Evolutionary conservation across 257 asterid species (phyloP), one percentile per base, ranked within the genome.

Genomic region (Solanum pinnatisectum): DNA sequence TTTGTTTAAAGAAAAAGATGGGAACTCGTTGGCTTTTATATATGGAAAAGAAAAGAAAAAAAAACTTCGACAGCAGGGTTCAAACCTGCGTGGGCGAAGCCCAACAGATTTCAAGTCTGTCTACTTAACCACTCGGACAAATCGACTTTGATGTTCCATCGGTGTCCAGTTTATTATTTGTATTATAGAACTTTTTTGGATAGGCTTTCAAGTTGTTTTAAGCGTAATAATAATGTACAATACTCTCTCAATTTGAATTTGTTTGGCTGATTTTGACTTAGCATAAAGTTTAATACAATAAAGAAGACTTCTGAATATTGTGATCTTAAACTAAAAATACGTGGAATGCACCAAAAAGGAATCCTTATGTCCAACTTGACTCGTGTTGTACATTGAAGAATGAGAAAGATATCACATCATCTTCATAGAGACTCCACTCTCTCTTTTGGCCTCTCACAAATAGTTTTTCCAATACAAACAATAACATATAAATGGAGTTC

Each of bases 111-210:
- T 95, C 98, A 94, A 93, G 97, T 94, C 96, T 94, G 96, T 95
- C 98, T 94, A 96, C 98, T 94, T 94, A 94, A 94, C 97, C 98
- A 95, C 98, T 95, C 96, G 97, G 98, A 95, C 98, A 94, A 92
- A 93, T 91, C 92, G 95, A 93, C 95, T 1, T 18, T 30, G 18
- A 30, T 30, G 42, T 5, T 44, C 6, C 8, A 10, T n/a, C 4
- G 0, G 3, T n/a, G 32, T n/a, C 30, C 1, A 63, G 32, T 23
- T 9, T 4, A 8, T 20, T 22, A 8, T 23, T 23, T 63, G 6
- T 4, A 2, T 9, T 63, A 4, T 4, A 20, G 5, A 59, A 13
- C 18, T 46, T 56, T 20, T 56, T 56, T 7, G 2, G 25, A 59
- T 20, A 59, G 25, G 67, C 12, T 22, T 59, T 18, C 10, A 22